Conservation (phyloP, 2,329 filamentous ascomycete genomes). For the Nannizziopsis arthrosporioides region DNA sequence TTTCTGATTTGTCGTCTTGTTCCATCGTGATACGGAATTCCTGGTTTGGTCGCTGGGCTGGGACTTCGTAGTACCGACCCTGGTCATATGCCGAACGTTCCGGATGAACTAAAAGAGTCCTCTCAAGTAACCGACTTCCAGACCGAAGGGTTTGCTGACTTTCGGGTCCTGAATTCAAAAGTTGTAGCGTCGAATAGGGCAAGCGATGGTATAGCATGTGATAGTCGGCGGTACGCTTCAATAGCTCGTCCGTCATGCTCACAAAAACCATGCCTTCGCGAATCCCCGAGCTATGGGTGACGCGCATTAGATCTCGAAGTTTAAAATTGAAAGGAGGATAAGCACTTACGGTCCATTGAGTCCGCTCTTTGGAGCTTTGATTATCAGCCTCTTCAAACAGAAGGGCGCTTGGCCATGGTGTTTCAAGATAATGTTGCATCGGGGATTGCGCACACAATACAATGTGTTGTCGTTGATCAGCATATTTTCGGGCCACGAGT, state of each 20-base stretch:
- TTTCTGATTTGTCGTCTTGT: constrained; percentile 28
- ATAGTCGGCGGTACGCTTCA: constrained; percentile 62
- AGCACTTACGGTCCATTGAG: constrained; percentile 73
- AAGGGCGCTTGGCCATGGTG: constrained; percentile 75
- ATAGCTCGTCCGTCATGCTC: constrained; percentile 69
- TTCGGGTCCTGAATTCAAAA: constrained; percentile 12
- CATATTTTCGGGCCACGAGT: constrained; percentile 66
- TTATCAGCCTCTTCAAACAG: constrained; percentile 70
- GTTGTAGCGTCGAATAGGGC: constrained; percentile 3
- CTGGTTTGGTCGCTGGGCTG: constrained; percentile 3
- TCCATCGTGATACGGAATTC: constrained; percentile 28
- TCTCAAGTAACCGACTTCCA: neutral
- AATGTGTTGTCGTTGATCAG: constrained; percentile 70
- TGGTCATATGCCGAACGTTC: constrained; percentile 2
- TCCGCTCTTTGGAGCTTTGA: constrained; percentile 61
- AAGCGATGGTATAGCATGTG: constrained; percentile 52
- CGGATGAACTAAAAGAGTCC: constrained; percentile 6
- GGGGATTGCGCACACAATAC: constrained; percentile 79
- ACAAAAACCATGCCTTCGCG: constrained; percentile 89
- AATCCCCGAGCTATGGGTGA: constrained; percentile 43
- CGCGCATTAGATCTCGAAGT: neutral
- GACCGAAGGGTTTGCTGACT: neutral
- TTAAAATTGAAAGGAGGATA: neutral
- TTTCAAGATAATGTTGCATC: constrained; percentile 74
- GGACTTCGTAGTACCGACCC: constrained; percentile 4